Evolutionary conservation across 441 rosid species (phyloP).

Genomic region (Omphalea diandra): DNA sequence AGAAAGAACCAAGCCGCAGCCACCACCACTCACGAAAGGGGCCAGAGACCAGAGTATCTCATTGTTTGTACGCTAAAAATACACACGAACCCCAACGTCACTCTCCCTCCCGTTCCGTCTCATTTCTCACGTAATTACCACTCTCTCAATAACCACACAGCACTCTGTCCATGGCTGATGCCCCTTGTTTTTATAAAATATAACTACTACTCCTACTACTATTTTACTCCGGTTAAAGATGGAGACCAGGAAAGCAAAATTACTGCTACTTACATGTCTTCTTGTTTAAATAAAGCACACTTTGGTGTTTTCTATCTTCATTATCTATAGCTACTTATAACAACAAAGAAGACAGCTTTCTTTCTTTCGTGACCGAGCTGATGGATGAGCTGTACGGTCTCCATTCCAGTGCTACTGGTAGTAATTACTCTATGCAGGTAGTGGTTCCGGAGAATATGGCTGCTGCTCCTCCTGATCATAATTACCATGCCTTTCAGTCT

Average conservation of each 20-base stretch:
- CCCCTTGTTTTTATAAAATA: no score
- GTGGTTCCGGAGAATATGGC: conserved; percentile 28
- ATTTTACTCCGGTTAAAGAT: neutral
- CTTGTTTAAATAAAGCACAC: no score
- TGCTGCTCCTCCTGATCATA: conserved; percentile 6
- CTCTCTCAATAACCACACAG: no score
- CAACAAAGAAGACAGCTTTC: no score
- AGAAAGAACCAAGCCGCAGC: no score
- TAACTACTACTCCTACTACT: no score
- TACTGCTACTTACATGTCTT: no score
- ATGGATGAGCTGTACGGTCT: conserved; percentile 43
- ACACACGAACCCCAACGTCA: neutral
- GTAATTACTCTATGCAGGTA: conserved; percentile 27
- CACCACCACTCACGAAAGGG: no score
- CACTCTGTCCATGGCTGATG: no score
- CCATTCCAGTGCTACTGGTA: conserved; percentile 20
- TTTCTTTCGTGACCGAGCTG: no score
- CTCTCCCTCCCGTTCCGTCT: conserved; percentile 7
- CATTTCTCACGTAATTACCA: neutral
- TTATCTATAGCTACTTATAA: no score
- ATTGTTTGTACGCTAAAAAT: conserved; percentile 42
- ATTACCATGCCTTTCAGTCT: conserved; percentile 19
- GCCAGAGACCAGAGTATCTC: conserved; percentile 27
- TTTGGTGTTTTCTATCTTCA: no score
- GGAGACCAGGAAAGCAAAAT: neutral